Evolutionary conservation across 345 rosid species (phyloP).

Genomic region (Hibiscus mutabilis): DNA sequence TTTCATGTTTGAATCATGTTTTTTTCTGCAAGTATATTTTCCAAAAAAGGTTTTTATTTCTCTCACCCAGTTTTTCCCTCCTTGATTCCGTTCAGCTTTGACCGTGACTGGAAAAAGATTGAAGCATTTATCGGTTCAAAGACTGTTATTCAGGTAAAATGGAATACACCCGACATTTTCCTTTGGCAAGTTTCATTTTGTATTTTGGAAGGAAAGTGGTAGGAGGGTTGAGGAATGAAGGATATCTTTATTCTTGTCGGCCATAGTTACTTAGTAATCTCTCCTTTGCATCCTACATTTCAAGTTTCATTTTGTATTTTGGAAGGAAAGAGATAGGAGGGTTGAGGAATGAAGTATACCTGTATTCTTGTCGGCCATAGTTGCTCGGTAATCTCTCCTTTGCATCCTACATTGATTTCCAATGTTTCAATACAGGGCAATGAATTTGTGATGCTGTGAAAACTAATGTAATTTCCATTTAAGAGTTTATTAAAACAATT

Average conservation of each 20-base stretch:
- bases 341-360: no score
- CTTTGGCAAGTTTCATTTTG: not conserved
- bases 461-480: not conserved
- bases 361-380: no score
- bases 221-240: no score
- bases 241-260: no score
- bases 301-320: no score
- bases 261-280: not conserved
- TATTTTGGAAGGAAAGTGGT: not conserved
- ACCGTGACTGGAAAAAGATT: no score
- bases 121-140: slow-evolving; percentile 46
- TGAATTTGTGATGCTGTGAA: not conserved
- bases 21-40: no score
- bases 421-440: not conserved
- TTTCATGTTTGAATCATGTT: no score
- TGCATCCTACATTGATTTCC: no score
- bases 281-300: not conserved
- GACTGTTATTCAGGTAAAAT: slow-evolving; percentile 75
- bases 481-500: not conserved
- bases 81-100: not conserved
- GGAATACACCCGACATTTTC: not conserved
- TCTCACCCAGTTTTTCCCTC: not conserved
- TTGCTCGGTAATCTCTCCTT: no score
- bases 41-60: not conserved
- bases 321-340: no score